Evolutionary conservation across 306 rosid genomes (phyloP).

Genomic region (Dalbergia cultrata): DNA sequence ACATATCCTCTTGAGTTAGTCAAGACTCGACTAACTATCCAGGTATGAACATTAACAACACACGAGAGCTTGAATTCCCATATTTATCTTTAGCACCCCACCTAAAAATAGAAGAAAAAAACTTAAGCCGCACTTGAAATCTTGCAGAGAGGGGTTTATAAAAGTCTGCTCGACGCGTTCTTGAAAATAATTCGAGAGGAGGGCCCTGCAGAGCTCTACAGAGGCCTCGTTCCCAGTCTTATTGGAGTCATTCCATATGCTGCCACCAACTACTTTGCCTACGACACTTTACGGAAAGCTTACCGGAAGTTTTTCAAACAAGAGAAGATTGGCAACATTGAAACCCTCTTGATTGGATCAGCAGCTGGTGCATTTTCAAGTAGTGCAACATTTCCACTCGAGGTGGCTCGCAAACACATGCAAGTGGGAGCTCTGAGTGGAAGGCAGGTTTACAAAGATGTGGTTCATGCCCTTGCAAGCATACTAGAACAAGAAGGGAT

Average conservation of each 20-base stretch:
- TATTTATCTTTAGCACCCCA: constrained; percentile 22
- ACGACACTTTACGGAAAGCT: constrained; percentile 81
- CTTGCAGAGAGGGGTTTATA: constrained; percentile 84
- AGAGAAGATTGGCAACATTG: constrained; percentile 90
- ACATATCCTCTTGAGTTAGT: constrained; percentile 94
- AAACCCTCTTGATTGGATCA: constrained; percentile 94
- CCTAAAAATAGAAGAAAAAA: constrained; percentile 14
- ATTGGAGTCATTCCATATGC: constrained; percentile 94
- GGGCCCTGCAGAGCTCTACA: constrained; percentile 88
- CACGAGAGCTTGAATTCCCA: background rate
- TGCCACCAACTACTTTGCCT: constrained; percentile 89
- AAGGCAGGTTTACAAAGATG: constrained; percentile 79
- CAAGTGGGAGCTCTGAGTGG: constrained; percentile 93
- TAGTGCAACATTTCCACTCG: constrained; percentile 91
- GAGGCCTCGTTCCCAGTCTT: constrained; percentile 93
- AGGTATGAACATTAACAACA: constrained; percentile 59
- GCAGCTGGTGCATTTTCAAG: constrained; percentile 96
- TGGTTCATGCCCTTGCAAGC: constrained; percentile 84
- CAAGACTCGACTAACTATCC: constrained; percentile 92
- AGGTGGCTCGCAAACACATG: constrained; percentile 99
- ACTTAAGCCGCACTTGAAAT: constrained; percentile 35
- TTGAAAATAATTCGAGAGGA: constrained; percentile 80
- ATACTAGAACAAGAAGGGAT: constrained; percentile 87
- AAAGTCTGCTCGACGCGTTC: constrained; percentile 85
- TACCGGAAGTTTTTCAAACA: constrained; percentile 76